Evolutionary conservation across 129 eudicot genomes (phyloP).

Genomic region (Daucus carota): DH1_v3.0 NC_030384.2:41978001-41978500

Average conservation of each 20-base stretch:
- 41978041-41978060: neutral
- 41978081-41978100: neutral
- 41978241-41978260: neutral
- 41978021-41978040: neutral
- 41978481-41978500: constrained; percentile 60
- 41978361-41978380: neutral
- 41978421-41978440: constrained; percentile 34
- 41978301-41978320: neutral
- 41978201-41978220: neutral
- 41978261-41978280: neutral
- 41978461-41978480: constrained; percentile 63
- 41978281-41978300: neutral
- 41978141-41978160: constrained; percentile 54
- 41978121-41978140: neutral
- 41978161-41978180: constrained; percentile 71
- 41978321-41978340: neutral
- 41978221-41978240: neutral
- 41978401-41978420: neutral
- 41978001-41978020: neutral
- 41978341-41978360: neutral
- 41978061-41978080: neutral
- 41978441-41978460: constrained; percentile 80
- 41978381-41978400: neutral
- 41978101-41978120: neutral
- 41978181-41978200: constrained; percentile 88